A percentile compares a stretch with the other conserved stretches of the same genome.
phyloP scores from a whole-genome alignment of 2,329 filamentous ascomycete species.

The Colletotrichum filicis region DNA sequence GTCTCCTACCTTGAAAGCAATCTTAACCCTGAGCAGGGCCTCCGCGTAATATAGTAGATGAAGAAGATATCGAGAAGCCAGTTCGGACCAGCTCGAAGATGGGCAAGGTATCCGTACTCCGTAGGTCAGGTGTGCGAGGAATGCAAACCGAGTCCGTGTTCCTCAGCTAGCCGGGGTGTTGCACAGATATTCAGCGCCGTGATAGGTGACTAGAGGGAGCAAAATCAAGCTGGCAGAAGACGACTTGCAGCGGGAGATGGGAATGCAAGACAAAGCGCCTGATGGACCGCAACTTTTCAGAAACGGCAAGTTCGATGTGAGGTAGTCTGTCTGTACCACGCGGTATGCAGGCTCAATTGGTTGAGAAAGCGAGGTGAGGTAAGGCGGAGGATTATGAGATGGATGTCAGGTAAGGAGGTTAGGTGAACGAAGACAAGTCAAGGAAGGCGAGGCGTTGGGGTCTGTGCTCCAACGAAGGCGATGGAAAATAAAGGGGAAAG shows the following conservation, averaged over 20 bases:
- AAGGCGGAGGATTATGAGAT: too few relatives aligned
- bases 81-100: not conserved
- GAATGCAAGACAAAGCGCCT: not conserved
- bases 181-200: not conserved
- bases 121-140: not conserved
- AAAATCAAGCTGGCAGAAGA: not conserved
- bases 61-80: not conserved
- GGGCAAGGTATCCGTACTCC: not conserved
- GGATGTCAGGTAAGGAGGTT: too few relatives aligned
- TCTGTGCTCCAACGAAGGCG: not conserved
- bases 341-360: not conserved
- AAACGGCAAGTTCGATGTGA: not conserved
- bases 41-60: not conserved
- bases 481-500: not conserved
- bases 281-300: not conserved
- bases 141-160: not conserved
- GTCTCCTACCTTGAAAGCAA: not conserved
- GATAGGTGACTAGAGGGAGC: not conserved
- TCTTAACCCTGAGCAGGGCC: not conserved
- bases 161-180: not conserved
- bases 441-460: not conserved
- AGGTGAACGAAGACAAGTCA: not conserved
- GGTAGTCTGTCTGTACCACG: not conserved
- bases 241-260: not conserved
- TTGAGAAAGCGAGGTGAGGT: not conserved